A percentile compares a stretch with the other conserved stretches of the same genome.
Conservation (phyloP, 2,329 filamentous ascomycete species). For the Botrytis byssoidea region DNA sequence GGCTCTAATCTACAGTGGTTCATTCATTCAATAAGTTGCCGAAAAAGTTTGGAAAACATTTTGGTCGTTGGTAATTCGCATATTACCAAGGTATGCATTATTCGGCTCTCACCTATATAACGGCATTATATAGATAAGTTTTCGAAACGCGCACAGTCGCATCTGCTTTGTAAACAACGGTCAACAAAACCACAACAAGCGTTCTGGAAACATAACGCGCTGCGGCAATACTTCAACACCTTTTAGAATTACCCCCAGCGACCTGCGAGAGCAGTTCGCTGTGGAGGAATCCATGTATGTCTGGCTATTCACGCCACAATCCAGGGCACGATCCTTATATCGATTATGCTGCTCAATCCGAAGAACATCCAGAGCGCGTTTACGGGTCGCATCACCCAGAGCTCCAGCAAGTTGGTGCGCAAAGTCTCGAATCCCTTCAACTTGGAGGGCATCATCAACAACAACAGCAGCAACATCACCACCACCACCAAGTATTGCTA, state of each 20-base stretch:
- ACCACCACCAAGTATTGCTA: slow-evolving; percentile 54
- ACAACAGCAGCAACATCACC: slow-evolving; percentile 49
- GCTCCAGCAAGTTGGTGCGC: slow-evolving; percentile 36
- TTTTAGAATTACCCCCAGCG: slow-evolving; percentile 55
- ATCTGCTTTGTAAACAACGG: slow-evolving; percentile 35
- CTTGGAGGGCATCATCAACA: slow-evolving; percentile 50
- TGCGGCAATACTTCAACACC: slow-evolving; percentile 37
- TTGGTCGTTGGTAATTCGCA: slow-evolving; percentile 27
- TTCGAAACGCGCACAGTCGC: slow-evolving; percentile 36
- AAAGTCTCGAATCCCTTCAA: slow-evolving; percentile 36
- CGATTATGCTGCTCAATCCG: slow-evolving; percentile 68
- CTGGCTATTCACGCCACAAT: slow-evolving; percentile 61
- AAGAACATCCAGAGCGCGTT: slow-evolving; percentile 60
- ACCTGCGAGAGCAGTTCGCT: slow-evolving; percentile 73
- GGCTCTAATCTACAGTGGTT: slow-evolving; percentile 27
- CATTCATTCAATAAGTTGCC: slow-evolving; percentile 17
- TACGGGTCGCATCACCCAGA: slow-evolving; percentile 53
- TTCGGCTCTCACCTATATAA: slow-evolving; percentile 37
- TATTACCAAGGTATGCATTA: slow-evolving; percentile 34
- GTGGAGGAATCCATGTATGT: slow-evolving; percentile 71
- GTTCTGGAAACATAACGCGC: slow-evolving; percentile 36
- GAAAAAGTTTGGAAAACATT: slow-evolving; percentile 30
- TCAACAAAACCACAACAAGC: slow-evolving; percentile 32
- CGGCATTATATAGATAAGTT: slow-evolving; percentile 35
- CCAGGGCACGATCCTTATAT: slow-evolving; percentile 60